These are phyloP conservation scores for Kokia cookei DNA, from an alignment of 441 rosid genomes.

Conservation along the genomic window DNA sequence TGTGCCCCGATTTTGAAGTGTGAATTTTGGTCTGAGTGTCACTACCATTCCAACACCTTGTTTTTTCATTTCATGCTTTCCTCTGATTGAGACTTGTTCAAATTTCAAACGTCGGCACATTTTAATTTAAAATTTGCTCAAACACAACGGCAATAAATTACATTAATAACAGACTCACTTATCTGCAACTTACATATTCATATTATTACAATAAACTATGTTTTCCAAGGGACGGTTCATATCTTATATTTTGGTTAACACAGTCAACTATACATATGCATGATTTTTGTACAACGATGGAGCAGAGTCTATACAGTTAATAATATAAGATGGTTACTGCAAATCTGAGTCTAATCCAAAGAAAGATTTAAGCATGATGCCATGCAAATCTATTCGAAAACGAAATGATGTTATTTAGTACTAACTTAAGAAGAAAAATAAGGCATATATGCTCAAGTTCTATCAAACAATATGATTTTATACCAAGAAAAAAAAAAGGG, in stretches of 20 bases:
- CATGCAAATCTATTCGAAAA: not conserved
- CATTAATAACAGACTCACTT: not conserved
- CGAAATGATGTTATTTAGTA: not conserved
- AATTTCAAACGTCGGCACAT: conserved; percentile 1
- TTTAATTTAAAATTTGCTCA: not conserved
- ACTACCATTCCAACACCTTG: conserved; percentile 16
- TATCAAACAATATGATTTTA: not conserved
- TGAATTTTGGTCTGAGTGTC: conserved; percentile 9
- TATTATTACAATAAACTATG: not conserved
- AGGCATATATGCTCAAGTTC: not conserved
- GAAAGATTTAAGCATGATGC: not conserved
- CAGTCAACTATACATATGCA: not conserved
- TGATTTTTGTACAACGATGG: not conserved
- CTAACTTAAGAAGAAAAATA: not conserved
- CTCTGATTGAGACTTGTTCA: conserved; percentile 19
- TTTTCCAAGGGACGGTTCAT: not conserved
- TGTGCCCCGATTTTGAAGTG: not conserved
- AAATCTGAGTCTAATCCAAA: not conserved
- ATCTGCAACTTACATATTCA: not conserved
- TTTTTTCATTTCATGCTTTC: not conserved
- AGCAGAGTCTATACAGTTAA: not conserved
- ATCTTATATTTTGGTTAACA: not conserved
- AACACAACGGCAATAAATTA: not conserved
- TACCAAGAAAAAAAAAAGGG: not conserved
- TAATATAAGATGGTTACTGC: too few relatives aligned